Conservation (phyloP, 495 filamentous ascomycete species). For the Chaetomidium leptoderma region DNA sequence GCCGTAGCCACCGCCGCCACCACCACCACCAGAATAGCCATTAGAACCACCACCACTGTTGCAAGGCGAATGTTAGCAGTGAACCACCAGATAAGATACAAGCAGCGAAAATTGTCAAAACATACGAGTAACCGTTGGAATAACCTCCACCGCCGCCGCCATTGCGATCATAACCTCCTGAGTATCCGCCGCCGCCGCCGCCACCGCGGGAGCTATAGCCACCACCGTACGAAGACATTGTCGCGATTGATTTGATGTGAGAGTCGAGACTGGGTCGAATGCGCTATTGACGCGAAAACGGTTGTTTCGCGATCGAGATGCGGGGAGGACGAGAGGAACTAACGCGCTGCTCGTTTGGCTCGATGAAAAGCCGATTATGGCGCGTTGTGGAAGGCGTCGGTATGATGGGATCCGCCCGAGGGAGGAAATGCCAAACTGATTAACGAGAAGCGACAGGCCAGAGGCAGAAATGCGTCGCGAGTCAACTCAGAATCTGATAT, state of each 20-base stretch:
- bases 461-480: constrained; percentile 5
- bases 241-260: constrained; percentile 49
- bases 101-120: constrained; percentile 17
- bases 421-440: not conserved
- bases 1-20: constrained; percentile 28
- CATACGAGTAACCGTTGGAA: constrained; percentile 25
- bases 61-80: constrained; percentile 24
- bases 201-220: constrained; percentile 55
- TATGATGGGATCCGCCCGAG: not conserved
- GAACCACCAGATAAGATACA: constrained; percentile 22
- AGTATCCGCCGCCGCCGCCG: constrained; percentile 46
- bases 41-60: constrained; percentile 29
- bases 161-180: constrained; percentile 29
- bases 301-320: constrained; percentile 2
- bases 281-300: not conserved
- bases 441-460: constrained; percentile 10
- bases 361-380: not conserved
- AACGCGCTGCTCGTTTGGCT: not conserved
- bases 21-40: constrained; percentile 27
- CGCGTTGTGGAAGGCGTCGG: not conserved
- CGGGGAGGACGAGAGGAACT: not conserved
- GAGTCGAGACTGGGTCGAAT: not conserved
- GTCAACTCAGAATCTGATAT: not conserved
- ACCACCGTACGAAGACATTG: constrained; percentile 50
- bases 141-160: constrained; percentile 22